phyloP scores from a whole-genome alignment of 2,329 filamentous ascomycete genomes.

The Diaporthe citrichinensis region DNA sequence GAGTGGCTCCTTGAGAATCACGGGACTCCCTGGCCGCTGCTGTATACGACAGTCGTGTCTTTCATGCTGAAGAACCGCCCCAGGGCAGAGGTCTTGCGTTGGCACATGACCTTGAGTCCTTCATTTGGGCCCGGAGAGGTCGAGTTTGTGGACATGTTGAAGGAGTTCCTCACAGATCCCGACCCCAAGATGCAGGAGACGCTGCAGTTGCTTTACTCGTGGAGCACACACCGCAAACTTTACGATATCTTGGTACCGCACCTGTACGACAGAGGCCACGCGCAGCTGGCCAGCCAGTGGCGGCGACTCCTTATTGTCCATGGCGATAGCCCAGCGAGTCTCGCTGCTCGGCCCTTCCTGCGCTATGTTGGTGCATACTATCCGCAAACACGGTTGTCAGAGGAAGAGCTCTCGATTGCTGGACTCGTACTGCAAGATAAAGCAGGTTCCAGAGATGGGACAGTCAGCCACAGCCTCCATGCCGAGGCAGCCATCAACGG shows the following conservation, averaged over 20 bases:
- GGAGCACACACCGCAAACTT: slow-evolving; percentile 57
- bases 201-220: slow-evolving; percentile 61
- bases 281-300: slow-evolving; percentile 62
- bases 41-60: slow-evolving; percentile 64
- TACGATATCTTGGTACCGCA: slow-evolving; percentile 68
- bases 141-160: slow-evolving; percentile 58
- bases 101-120: slow-evolving; percentile 62
- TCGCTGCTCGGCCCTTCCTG: slow-evolving; percentile 62
- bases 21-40: slow-evolving; percentile 61
- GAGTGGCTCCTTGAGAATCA: slow-evolving; percentile 58
- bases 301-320: slow-evolving; percentile 57
- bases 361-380: slow-evolving; percentile 63
- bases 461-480: not conserved
- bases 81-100: slow-evolving; percentile 57
- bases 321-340: slow-evolving; percentile 57
- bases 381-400: slow-evolving; percentile 54
- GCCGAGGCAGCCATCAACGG: slow-evolving; percentile 36
- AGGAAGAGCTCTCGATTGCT: slow-evolving; percentile 53
- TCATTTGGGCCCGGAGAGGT: slow-evolving; percentile 58
- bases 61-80: slow-evolving; percentile 57
- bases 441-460: too few species aligned
- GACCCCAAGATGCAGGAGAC: slow-evolving; percentile 55
- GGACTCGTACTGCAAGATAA: slow-evolving; percentile 38
- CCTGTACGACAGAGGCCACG: slow-evolving; percentile 63
- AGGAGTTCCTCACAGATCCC: slow-evolving; percentile 56